phyloP scores from a whole-genome alignment of 805 yeast species.

The Schwanniomyces sp. region DNA sequence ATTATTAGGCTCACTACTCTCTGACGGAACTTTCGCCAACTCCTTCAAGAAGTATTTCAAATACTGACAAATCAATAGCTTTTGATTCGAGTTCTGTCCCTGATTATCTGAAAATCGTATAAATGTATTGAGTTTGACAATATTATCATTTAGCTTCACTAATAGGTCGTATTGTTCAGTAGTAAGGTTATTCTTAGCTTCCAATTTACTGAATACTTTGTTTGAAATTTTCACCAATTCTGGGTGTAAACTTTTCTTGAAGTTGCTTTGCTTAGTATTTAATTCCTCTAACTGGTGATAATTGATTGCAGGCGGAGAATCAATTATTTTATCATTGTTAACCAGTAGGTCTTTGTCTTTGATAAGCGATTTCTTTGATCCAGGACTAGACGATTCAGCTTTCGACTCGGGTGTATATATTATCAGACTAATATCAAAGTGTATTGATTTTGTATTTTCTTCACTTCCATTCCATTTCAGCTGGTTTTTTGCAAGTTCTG shows the following conservation, averaged over 20 bases:
- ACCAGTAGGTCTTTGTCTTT: conserved; percentile 17
- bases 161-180: conserved; percentile 37
- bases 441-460: conserved; percentile 15
- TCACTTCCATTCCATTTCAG: conserved; percentile 23
- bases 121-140: conserved; percentile 27
- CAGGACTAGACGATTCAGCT: conserved; percentile 8
- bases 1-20: conserved; percentile 2
- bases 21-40: conserved; percentile 18
- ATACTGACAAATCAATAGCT: conserved; percentile 36
- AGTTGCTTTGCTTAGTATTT: conserved; percentile 16
- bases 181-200: conserved; percentile 27
- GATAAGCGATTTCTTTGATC: conserved; percentile 12
- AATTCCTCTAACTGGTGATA: conserved; percentile 7
- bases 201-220: conserved; percentile 41
- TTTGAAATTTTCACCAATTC: conserved; percentile 38
- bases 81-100: conserved; percentile 11
- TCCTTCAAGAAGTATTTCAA: conserved; percentile 41
- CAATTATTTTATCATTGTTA: conserved; percentile 6
- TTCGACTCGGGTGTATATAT: conserved; percentile 6
- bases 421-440: conserved; percentile 39
- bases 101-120: conserved; percentile 15
- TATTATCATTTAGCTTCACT: conserved; percentile 35
- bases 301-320: conserved; percentile 4
- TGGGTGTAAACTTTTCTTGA: conserved; percentile 13
- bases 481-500: conserved; percentile 34